Evolutionary conservation across 768 basidiomycete genomes (phyloP).

Genomic region (Cytidiella melzeri): DNA sequence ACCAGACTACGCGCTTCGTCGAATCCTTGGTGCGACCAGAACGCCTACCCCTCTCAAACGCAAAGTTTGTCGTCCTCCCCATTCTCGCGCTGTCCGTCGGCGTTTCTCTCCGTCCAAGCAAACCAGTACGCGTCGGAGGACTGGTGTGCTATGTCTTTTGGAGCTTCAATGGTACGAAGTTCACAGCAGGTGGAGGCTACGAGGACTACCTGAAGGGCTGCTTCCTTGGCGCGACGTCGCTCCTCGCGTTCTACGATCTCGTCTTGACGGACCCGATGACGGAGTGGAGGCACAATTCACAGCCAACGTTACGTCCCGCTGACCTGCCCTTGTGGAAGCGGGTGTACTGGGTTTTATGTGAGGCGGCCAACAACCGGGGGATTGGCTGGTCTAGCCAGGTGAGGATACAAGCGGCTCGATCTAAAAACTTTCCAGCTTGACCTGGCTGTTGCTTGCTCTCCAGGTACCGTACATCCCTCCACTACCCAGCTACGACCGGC

Average conservation of each 20-base stretch:
- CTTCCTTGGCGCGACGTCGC: neutral
- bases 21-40: neutral
- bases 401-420: neutral
- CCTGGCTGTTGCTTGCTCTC: neutral
- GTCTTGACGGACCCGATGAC: neutral
- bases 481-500: conserved; percentile 1
- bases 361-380: conserved; percentile 10
- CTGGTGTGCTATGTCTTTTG: neutral
- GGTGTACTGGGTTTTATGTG: conserved; percentile 7
- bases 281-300: neutral
- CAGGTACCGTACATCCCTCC: conserved; percentile 13
- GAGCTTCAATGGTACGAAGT: neutral
- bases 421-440: neutral
- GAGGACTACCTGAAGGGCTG: neutral
- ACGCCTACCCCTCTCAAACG: neutral
- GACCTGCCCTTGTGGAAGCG: conserved; percentile 3
- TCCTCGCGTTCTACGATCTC: neutral
- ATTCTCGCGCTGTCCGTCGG: neutral
- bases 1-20: neutral
- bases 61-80: neutral
- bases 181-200: neutral
- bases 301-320: neutral
- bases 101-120: neutral
- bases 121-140: neutral
- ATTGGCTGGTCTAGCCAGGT: conserved; percentile 19